phyloP scores from a whole-genome alignment of 208 protist genomes.

The Leishmania turanica region DNA sequence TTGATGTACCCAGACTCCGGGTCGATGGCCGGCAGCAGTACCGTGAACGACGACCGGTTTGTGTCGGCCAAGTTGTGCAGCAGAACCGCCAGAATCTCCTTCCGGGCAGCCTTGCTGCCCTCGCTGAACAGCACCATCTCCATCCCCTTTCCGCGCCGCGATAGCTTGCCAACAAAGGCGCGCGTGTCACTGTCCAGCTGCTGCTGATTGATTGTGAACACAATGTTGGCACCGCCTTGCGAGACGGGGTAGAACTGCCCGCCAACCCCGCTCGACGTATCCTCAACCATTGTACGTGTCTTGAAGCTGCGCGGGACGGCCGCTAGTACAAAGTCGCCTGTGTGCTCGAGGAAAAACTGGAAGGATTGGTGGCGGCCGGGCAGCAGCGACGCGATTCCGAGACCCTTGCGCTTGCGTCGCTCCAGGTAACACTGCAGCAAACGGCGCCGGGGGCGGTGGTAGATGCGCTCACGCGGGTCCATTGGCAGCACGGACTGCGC shows the following conservation, averaged over 20 bases:
- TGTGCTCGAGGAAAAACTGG: conserved; percentile 45
- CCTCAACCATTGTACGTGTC: conserved; percentile 22
- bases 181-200: conserved; percentile 32
- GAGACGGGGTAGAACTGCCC: conserved; percentile 31
- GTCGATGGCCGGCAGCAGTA: conserved; percentile 53
- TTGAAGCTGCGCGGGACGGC: conserved; percentile 21
- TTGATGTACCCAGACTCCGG: conserved; percentile 42
- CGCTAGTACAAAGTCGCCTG: conserved; percentile 47
- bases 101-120: conserved; percentile 35
- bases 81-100: conserved; percentile 39
- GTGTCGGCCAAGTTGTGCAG: conserved; percentile 34
- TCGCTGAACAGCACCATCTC: conserved; percentile 55
- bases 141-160: conserved; percentile 23
- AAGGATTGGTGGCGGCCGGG: conserved; percentile 27
- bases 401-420: conserved; percentile 22
- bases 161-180: conserved; percentile 45
- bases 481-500: conserved; percentile 46
- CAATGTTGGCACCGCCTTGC: conserved; percentile 28
- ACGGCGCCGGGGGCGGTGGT: conserved; percentile 47
- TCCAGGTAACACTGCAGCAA: conserved; percentile 53
- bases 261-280: conserved; percentile 34
- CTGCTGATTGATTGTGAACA: conserved; percentile 40
- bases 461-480: conserved; percentile 50
- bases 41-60: conserved; percentile 35
- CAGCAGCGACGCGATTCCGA: conserved; percentile 22